Base-by-base conservation (phyloP, 805 yeast species). In the Nakazawaea wickerhamii region DNA sequence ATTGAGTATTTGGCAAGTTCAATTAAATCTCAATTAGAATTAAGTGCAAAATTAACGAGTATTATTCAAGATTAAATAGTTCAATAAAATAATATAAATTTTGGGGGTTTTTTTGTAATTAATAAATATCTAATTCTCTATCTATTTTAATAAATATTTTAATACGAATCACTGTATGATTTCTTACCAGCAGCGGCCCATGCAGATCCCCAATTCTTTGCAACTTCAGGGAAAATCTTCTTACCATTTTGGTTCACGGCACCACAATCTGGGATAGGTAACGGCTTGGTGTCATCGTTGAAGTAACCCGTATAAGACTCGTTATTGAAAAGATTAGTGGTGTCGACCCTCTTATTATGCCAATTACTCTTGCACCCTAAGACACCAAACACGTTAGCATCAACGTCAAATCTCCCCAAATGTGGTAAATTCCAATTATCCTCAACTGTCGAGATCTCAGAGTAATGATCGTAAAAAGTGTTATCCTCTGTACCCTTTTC, bases 1-100 rank as follows among this genome's bases (percentile, higher is more conserved):
- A 75, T 88, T 49, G 91, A 85, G 58, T 84, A 82, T 58, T 72
- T 88, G 63, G 82, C 95, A 44, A 79, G 82, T 51, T 84, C 93
- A 43, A 79, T 88, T 53, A 85, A 84, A 67, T 84, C 88, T 49
- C 96, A 88, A 67, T 73, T 86, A 50, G 90, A 84, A 59, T 70
- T 84, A 56, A 78, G 88, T 55, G 79, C 88, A 37, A 79, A 84
- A 60, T 72, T 86, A 55, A 80, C 87, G 37, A 77, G 82, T 27
- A 59, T 72, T 45, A 65, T 70, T 31, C 72, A 38, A 60, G 59
- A 40, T 17, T 37, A 41, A 26, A 17, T 11, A 11, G 6, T 8
- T 10, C n/a, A 13, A 28, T 7, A 28, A 2, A 28, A 10, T 23
- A 10, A 8, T 23, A 23, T 23, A 23, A 23, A 23, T 8, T 23